phyloP scores from a whole-genome alignment of 2,329 filamentous ascomycete genomes.

The Akanthomyces muscarius region DNA sequence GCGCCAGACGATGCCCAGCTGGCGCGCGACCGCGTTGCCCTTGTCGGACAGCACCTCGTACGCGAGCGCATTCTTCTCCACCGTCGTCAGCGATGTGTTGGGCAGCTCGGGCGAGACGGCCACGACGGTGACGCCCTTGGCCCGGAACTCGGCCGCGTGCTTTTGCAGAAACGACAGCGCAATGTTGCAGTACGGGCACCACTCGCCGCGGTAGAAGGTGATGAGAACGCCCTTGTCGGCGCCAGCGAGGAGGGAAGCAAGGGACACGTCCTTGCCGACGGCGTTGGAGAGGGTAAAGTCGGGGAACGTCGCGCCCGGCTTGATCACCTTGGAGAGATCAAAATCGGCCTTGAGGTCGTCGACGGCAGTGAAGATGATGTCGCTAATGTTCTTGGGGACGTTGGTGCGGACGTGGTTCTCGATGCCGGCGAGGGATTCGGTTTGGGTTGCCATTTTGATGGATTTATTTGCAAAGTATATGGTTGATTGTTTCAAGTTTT shows the following conservation, averaged over 20 bases:
- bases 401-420: constrained; percentile 14
- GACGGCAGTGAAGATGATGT: constrained; percentile 14
- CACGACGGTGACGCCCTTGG: constrained; percentile 37
- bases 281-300: constrained; percentile 34
- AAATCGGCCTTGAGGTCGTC: constrained; percentile 20
- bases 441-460: constrained; percentile 13
- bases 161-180: constrained; percentile 34
- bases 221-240: constrained; percentile 33
- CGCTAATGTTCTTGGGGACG: constrained; percentile 5
- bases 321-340: constrained; percentile 26
- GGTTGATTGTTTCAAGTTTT: not conserved
- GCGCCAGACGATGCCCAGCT: constrained; percentile 35
- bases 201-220: constrained; percentile 44
- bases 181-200: constrained; percentile 45
- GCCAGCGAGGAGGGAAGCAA: constrained; percentile 27
- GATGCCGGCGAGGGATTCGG: constrained; percentile 9
- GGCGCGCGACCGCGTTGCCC: constrained; percentile 31
- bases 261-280: constrained; percentile 30
- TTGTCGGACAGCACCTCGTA: constrained; percentile 40
- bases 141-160: constrained; percentile 32
- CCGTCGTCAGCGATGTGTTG: constrained; percentile 32
- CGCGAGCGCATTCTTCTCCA: constrained; percentile 38
- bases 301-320: constrained; percentile 33
- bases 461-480: not conserved
- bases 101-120: constrained; percentile 41